Evolutionary conservation across 192 early-diverging fungal species (phyloP).

Genomic region (Jimgerdemannia flammicorona): DNA sequence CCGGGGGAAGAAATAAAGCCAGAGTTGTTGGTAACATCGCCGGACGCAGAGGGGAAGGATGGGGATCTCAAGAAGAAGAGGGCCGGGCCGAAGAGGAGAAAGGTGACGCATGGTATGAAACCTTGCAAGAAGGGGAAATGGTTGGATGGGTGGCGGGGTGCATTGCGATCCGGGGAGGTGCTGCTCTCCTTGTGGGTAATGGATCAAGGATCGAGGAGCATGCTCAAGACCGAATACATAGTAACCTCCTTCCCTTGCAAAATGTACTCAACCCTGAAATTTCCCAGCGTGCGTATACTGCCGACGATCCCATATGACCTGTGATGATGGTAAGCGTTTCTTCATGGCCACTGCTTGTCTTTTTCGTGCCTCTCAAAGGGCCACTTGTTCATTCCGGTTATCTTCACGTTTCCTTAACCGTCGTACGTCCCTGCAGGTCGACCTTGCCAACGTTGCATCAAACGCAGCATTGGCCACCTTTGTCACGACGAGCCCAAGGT

Average conservation of each 20-base stretch:
- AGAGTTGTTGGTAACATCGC: background rate
- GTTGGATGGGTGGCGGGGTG: background rate
- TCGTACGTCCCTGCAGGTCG: constrained; percentile 46
- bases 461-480: constrained; percentile 89
- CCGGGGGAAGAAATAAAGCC: background rate
- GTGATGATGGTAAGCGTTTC: constrained; percentile 63
- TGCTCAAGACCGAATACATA: too few species aligned
- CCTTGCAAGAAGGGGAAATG: background rate
- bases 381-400: too few species aligned
- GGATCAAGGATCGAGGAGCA: too few species aligned
- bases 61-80: constrained; percentile 55
- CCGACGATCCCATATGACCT: constrained; percentile 95
- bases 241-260: background rate
- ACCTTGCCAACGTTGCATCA: constrained; percentile 94
- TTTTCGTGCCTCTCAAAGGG: too few species aligned
- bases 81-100: constrained; percentile 53
- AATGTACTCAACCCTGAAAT: too few species aligned
- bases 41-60: constrained; percentile 19
- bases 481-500: constrained; percentile 84
- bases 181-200: too few species aligned
- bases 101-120: constrained; percentile 59
- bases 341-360: background rate
- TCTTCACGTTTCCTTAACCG: background rate
- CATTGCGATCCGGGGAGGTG: too few species aligned
- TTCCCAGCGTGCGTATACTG: constrained; percentile 89